phyloP scores from a whole-genome alignment of 192 early-diverging fungal genomes.

The Mycoemilia scoparia region DNA sequence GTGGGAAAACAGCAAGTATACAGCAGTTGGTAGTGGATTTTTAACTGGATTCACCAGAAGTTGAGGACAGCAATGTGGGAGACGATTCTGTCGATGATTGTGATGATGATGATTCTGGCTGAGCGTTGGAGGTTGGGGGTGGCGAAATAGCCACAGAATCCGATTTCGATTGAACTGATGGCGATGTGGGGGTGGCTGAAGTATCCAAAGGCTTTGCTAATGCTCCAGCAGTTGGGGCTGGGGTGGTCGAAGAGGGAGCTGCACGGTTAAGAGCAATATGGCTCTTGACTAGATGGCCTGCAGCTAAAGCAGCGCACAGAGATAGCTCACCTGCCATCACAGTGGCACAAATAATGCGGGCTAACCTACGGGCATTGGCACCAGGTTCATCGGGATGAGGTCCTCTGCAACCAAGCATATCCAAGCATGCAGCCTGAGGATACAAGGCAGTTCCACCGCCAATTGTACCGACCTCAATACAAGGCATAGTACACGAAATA shows the following conservation, averaged over 20 bases:
- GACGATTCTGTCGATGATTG: too few relatives aligned
- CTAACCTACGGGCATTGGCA: constrained; percentile 67
- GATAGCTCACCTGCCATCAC: constrained; percentile 89
- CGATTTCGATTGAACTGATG: too few relatives aligned
- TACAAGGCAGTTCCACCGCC: constrained; percentile 75
- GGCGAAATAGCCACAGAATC: too few relatives aligned
- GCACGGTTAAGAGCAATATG: constrained; percentile 80
- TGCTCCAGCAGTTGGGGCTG: too few relatives aligned
- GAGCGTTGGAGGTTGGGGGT: too few relatives aligned
- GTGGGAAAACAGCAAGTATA: too few relatives aligned
- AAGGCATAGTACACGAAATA: constrained; percentile 84
- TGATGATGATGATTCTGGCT: too few relatives aligned
- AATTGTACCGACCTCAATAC: constrained; percentile 84
- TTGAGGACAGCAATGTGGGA: too few relatives aligned
- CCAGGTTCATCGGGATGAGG: constrained; percentile 60
- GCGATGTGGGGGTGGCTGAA: too few relatives aligned
- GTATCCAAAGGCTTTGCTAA: too few relatives aligned
- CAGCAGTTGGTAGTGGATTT: too few relatives aligned
- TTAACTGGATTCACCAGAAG: too few relatives aligned
- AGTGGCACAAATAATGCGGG: constrained; percentile 66
- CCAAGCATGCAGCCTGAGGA: constrained; percentile 72
- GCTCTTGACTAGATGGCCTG: constrained; percentile 72
- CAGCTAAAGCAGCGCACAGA: constrained; percentile 65
- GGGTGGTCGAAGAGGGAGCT: constrained; percentile 11
- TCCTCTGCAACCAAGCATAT: constrained; percentile 74